These are phyloP conservation scores for Cyclanthera cordifolia DNA, from an alignment of 306 rosid species.

Conservation along the genomic window DNA sequence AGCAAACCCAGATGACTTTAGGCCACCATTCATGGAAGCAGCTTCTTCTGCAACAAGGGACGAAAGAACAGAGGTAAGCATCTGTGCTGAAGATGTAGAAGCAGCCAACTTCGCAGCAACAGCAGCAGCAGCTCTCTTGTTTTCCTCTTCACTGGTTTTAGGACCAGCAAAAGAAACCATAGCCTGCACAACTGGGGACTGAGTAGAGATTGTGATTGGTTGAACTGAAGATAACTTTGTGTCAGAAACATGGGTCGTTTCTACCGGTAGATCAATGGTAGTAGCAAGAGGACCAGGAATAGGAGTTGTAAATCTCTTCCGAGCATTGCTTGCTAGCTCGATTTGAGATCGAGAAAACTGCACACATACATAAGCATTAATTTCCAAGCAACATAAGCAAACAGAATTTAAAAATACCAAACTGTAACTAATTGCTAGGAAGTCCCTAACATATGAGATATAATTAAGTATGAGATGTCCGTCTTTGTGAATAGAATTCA, in stretches of 20 bases:
- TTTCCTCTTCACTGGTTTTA: slow-evolving; percentile 59
- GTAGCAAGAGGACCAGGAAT: slow-evolving; percentile 14
- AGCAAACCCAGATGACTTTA: slow-evolving; percentile 36
- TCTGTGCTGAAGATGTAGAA: slow-evolving; percentile 84
- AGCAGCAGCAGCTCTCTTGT: slow-evolving; percentile 71
- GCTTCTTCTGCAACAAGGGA: slow-evolving; percentile 95
- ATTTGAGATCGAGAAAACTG: slow-evolving; percentile 60
- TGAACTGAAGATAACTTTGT: slow-evolving; percentile 32
- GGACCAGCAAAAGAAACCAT: slow-evolving; percentile 36
- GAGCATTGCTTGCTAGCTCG: slow-evolving; percentile 41
- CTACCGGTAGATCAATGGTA: slow-evolving; percentile 25
- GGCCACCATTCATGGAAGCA: slow-evolving; percentile 48
- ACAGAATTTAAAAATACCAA: neutral
- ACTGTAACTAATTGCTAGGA: neutral
- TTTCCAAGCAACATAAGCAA: neutral
- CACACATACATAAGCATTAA: slow-evolving; percentile 21
- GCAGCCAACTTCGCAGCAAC: slow-evolving; percentile 92
- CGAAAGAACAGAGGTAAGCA: slow-evolving; percentile 77
- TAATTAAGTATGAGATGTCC: neutral
- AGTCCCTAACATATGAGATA: neutral
- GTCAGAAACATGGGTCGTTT: slow-evolving; percentile 28
- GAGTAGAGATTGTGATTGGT: slow-evolving; percentile 30
- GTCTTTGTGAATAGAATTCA: too few species aligned
- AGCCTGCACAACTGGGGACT: slow-evolving; percentile 32
- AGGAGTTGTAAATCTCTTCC: slow-evolving; percentile 27